phyloP scores from a whole-genome alignment of 345 rosid genomes.

The Leavenworthia alabamica region DNA sequence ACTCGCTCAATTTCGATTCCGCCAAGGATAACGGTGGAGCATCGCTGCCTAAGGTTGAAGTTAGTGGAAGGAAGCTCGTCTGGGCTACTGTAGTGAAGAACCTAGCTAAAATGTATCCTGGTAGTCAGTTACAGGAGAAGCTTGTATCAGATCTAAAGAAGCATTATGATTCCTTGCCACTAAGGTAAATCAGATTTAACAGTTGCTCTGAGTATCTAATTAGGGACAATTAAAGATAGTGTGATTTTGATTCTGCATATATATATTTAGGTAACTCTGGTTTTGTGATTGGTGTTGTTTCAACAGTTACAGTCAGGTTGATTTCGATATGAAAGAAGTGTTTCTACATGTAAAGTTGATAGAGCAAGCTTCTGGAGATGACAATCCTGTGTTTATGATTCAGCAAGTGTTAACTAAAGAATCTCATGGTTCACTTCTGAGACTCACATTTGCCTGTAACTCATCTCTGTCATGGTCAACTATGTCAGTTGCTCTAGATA shows the following conservation, averaged over 20 bases:
- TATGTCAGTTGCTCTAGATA: constrained; percentile 73
- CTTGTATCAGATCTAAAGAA: constrained; percentile 81
- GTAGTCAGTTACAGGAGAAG: constrained; percentile 93
- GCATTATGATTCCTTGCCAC: constrained; percentile 94
- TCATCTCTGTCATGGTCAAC: constrained; percentile 70
- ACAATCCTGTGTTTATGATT: constrained; percentile 62
- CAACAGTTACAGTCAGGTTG: constrained; percentile 80
- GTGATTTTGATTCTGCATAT: constrained; percentile 12
- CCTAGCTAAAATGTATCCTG: constrained; percentile 85
- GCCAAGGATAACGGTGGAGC: constrained; percentile 29
- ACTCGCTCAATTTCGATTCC: constrained; percentile 77
- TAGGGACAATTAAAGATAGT: constrained; percentile 1
- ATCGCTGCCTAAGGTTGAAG: constrained; percentile 39
- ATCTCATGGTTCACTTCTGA: constrained; percentile 47
- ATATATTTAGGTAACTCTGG: not conserved
- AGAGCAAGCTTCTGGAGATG: constrained; percentile 85
- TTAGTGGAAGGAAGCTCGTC: constrained; percentile 52
- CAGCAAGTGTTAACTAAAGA: constrained; percentile 63
- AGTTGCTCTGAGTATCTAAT: not conserved
- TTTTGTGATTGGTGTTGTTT: constrained; percentile 16
- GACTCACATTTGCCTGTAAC: constrained; percentile 76
- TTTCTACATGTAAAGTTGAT: constrained; percentile 87
- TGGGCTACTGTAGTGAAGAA: constrained; percentile 93
- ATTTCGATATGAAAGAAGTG: constrained; percentile 88
- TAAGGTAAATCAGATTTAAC: constrained; percentile 45